Evolutionary conservation across 2,329 filamentous ascomycete genomes (phyloP), one percentile per base, ranked within the genome.

Genomic region (Trichoderma sp.): DNA sequence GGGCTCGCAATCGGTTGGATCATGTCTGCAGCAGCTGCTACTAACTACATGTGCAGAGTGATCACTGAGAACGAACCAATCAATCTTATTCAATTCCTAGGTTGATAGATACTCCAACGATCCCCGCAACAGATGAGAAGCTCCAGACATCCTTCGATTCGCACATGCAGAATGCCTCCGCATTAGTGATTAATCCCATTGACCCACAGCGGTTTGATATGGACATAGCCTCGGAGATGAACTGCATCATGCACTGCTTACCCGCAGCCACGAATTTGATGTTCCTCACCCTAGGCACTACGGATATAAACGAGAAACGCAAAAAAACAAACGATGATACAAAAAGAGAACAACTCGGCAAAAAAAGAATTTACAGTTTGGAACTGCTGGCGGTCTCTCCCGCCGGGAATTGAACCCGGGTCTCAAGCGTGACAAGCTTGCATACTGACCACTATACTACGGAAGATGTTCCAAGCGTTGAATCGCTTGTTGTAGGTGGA

Each of bases 391-490:
- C 34, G 34, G 34, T 36, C 66, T 69, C 66, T 69, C 66, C 66
- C 66, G 66, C 66, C 66, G 66, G 66, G 66, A 69, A 69, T 69
- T 69, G 66, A 69, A 69, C 66, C 66, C 66, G 66, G 66, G 66
- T 69, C 66, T 69, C 66, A 69, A 69, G 66, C 66, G 66, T 69
- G 66, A 69, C 66, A 69, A 69, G 66, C 66, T 69, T 69, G 66
- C 66, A 69, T 69, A 69, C 66, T 69, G 66, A 69, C 66, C 66
- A 69, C 66, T 69, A 69, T 69, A 69, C 66, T 69, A 69, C 66
- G 66, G 66, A 69, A 69, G 66, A 69, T 69, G n/a, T 60, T 12
- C 26, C 64, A 56, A 53, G 51, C 47, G 32, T 56, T 39, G 21
- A 14, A 28, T 26, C 47, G 64, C 64, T 39, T 39, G 64, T 57